Evolutionary conservation across 306 rosid genomes (phyloP), one percentile per base, ranked within the genome.

Genomic region (Adenanthera pavonina): DNA sequence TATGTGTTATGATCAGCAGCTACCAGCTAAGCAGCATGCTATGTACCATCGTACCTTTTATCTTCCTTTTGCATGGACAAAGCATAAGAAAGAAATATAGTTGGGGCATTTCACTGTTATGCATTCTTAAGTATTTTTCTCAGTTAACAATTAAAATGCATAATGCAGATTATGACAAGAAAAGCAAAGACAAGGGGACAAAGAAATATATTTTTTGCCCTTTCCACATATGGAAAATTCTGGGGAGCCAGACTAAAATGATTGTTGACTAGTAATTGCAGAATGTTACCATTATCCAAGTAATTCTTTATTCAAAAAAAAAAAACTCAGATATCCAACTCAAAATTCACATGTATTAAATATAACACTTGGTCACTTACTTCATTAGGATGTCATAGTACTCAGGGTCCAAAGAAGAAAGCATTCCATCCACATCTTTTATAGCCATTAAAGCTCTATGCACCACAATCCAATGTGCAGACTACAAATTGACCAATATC

Each of bases 391-490:
- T 95, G 85, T 95, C 98, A 78, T 95, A 90, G 90, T 95, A 95
- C 89, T 95, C 99, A n/a, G 99, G 90, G 89, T 95, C 99, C 90
- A 95, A 84, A 60, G 97, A 92, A 85, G 97, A 87, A 71, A 95
- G 96, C 95, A 95, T 86, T 38, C 92, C 99, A 85, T 93, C 99
- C 65, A 93, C 93, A 80, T 93, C 98, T 84, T 93, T 93, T 75
- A 93, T 95, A 19, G 99, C 97, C 99, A 93, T 95, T 54, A 95
- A 75, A 85, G 99, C 94, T 91, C 94, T 90, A 75, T 95, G 99
- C 83, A 95, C 98, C 53, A 83, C 97, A 75, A 95, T 85, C 99
- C 99, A 95, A 83, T 93, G 94, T 25, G 96, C 98, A 10, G 99
- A 92, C 99, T 95, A 84, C 81, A 81, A 56, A 70, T 75, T 72